Evolutionary conservation across 306 rosid species (phyloP), one percentile per base, ranked within the genome.

Genomic region (Acacia acuminata): DNA sequence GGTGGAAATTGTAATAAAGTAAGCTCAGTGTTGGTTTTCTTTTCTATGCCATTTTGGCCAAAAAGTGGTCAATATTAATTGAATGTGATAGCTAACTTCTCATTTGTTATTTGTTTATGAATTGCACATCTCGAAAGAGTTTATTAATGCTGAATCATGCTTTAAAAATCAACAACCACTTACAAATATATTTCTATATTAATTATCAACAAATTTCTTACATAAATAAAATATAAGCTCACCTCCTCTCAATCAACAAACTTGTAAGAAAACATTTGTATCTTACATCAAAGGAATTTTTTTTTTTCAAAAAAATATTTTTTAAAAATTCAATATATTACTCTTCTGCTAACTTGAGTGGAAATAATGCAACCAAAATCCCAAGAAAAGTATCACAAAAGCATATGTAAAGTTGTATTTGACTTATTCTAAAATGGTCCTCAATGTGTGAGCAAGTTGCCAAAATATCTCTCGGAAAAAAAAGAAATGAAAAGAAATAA

Each of bases 351-450:
- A 63, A 63, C 69, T 27, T 63, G 15, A 63, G 8, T 27, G 10
- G 20, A 63, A 30, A 12, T 63, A 2, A 63, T 27, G 20, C 36
- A 63, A 27, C 15, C 40, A 30, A 63, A 63, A 63, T 63, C 69
- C 42, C 20, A 12, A 27, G 69, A 63, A 63, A 63, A 63, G 42
- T 10, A 63, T 63, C 64, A 56, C 64, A 56, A 3, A 13, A 2
- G 40, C 40, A 61, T 10, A 11, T n/a, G 40, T 13, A 73, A 79
- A 75, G 77, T 79, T 16, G 77, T 5, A 22, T 9, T 80, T 80
- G 75, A 27, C 17, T 67, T 71, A 75, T 76, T 79, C n/a, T 38
- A 75, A 69, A 76, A 64, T 40, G 70, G 30, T 78, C 84, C 63
- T 60, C 19, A 2, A 16, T 77, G 70, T 70, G 9, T 9, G 12